These are phyloP conservation scores for Lithospermum erythrorhizon DNA, from an alignment of 257 asterid species.

Conservation along the genomic window DNA sequence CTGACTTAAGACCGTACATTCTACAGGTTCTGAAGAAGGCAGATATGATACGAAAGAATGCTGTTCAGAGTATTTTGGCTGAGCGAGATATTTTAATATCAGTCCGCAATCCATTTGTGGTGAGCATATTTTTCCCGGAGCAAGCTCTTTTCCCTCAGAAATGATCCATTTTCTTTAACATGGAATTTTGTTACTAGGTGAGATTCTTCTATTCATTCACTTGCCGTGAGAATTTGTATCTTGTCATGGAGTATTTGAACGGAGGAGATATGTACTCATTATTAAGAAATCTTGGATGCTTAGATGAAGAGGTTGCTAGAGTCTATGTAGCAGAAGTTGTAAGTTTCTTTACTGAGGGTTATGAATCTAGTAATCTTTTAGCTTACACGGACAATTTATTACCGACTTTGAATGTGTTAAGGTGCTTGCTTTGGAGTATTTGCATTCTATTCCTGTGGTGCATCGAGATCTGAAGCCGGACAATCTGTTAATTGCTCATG, in stretches of 20 bases:
- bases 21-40: slow-evolving; percentile 92
- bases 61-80: slow-evolving; percentile 98
- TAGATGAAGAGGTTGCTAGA: slow-evolving; percentile 96
- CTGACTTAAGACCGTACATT: slow-evolving; percentile 8
- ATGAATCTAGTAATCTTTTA: slow-evolving; percentile 4
- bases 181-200: slow-evolving; percentile 37
- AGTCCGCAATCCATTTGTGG: slow-evolving; percentile 99
- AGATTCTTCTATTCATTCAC: slow-evolving; percentile 98
- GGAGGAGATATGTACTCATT: slow-evolving; percentile 98
- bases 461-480: slow-evolving; percentile 99
- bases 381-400: slow-evolving; percentile 16
- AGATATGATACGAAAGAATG: slow-evolving; percentile 96
- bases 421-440: slow-evolving; percentile 99
- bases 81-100: slow-evolving; percentile 95
- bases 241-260: slow-evolving; percentile 97
- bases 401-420: slow-evolving; percentile 17
- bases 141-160: slow-evolving; percentile 12
- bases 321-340: slow-evolving; percentile 98
- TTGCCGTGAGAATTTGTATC: slow-evolving; percentile 95
- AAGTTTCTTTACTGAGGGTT: slow-evolving; percentile 25
- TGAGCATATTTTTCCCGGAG: slow-evolving; percentile 37
- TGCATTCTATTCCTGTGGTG: slow-evolving; percentile 88
- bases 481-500: slow-evolving; percentile 96
- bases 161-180: slow-evolving; percentile 19
- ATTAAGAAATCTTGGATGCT: slow-evolving; percentile 92